Evolutionary conservation across 306 rosid genomes (phyloP), one percentile per base, ranked within the genome.

Genomic region (Lathyrus oleraceus): DNA sequence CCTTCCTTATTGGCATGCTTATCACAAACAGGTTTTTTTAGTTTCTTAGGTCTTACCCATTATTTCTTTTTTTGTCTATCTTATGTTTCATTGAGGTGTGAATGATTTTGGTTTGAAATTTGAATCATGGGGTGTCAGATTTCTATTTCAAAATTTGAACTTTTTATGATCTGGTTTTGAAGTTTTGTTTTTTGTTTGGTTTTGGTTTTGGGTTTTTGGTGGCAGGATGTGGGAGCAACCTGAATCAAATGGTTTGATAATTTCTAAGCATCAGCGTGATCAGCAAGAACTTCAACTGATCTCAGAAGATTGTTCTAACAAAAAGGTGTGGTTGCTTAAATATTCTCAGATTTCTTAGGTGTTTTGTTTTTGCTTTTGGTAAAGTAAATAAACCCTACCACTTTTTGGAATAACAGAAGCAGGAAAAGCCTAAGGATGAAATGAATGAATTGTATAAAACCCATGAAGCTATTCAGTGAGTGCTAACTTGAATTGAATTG

Each of bases 381-480:
- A 57, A 57, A 53, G 60, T 53, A 53, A 42, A 11, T 10, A 9
- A 53, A 57, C 39, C 40, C 40, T 57, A 57, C 5, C 5, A 8
- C 8, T 13, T 6, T 56, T 76, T 51, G 67, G 16, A 64, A 73
- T 45, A 23, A 71, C 79, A 87, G 90, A 87, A 84, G 83, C 83
- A 67, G 59, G 54, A 64, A 13, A 38, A 83, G 72, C 87, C 85
- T 40, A 75, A 79, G 83, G 92, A 86, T 51, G 85, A 84, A 25
- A 77, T 86, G 82, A 54, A 56, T 20, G 88, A 89, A 61, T 86
- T 94, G 76, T 72, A 84, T 83, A 94, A 68, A 74, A 88, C 96
- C 42, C 95, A 94, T 60, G 92, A 87, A 76, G 92, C 99, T 51
- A 86, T 94, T 77, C 89, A 86, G 98, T 94, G 87, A 90, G 98